phyloP scores from a whole-genome alignment of 2,329 filamentous ascomycete species.

The Cladosporium colombiae region DNA sequence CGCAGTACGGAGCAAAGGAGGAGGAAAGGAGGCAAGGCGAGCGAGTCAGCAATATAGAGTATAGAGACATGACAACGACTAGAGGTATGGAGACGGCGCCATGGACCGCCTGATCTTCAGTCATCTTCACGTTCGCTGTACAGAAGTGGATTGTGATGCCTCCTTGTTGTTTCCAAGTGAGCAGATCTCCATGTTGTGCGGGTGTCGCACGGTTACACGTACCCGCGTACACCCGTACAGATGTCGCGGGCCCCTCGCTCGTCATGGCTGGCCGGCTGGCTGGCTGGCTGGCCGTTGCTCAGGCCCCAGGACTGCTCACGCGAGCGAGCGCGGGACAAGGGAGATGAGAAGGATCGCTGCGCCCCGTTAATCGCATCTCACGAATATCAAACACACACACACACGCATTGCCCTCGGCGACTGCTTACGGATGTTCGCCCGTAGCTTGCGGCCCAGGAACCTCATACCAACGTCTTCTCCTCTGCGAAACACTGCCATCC shows the following conservation, averaged over 20 bases:
- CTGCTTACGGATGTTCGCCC: conserved; percentile 11
- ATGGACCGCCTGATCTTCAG: not conserved
- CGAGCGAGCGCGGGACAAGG: not conserved
- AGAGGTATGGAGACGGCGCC: not conserved
- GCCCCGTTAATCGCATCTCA: not conserved
- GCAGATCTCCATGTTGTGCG: not conserved
- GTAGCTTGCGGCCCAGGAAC: not conserved
- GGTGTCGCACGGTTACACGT: not conserved
- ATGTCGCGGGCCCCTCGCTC: not conserved
- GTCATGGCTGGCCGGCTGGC: not conserved
- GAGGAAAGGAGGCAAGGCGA: not conserved
- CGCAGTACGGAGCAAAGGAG: not conserved
- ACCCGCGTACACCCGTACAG: not conserved
- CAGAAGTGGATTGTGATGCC: not conserved
- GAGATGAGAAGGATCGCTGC: conserved; percentile 9
- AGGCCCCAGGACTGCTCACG: not conserved
- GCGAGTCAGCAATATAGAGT: not conserved
- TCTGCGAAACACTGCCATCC: not conserved
- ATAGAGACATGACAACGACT: not conserved
- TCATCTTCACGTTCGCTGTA: not conserved
- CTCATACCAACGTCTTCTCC: not conserved
- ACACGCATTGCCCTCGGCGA: too few species aligned
- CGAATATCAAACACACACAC: not conserved
- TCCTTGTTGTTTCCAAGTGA: not conserved
- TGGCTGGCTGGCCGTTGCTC: not conserved